A percentile compares a stretch with the other conserved stretches of the same genome.
Evolutionary conservation across 2,329 filamentous ascomycete genomes (phyloP).

Genomic region (Albophoma yamanashiensis): DNA sequence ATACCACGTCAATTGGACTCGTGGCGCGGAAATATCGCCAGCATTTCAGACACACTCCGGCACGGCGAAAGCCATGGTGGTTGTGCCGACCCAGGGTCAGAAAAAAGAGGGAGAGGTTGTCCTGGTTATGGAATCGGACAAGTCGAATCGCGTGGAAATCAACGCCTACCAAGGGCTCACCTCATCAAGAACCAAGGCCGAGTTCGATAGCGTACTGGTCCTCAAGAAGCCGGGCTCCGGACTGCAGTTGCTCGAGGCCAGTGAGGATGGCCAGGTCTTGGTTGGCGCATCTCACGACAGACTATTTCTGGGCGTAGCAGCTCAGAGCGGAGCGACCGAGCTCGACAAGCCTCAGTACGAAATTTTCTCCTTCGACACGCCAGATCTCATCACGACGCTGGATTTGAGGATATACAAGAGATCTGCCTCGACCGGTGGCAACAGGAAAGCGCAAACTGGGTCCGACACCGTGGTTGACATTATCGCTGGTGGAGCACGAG

Average conservation of each 20-base stretch:
- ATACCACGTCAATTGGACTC: conserved; percentile 49
- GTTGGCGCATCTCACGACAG: conserved; percentile 27
- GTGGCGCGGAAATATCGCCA: conserved; percentile 28
- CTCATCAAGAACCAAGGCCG: conserved; percentile 7
- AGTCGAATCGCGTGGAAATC: conserved; percentile 24
- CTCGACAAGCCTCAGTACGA: conserved; percentile 32
- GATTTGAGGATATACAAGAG: conserved; percentile 42
- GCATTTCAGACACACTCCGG: conserved; percentile 30
- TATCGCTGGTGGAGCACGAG: conserved; percentile 64
- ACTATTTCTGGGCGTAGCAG: conserved; percentile 22
- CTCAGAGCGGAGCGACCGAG: conserved; percentile 9
- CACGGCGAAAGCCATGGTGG: conserved; percentile 33
- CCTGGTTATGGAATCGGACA: conserved; percentile 33
- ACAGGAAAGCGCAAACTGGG: conserved; percentile 14
- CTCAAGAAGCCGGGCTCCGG: conserved; percentile 23
- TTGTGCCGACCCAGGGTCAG: conserved; percentile 26
- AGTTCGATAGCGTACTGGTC: conserved; percentile 24
- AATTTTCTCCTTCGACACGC: conserved; percentile 46
- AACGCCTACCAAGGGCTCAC: conserved; percentile 31
- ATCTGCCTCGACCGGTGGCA: conserved; percentile 3
- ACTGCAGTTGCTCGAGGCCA: conserved; percentile 32
- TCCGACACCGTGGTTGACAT: conserved; percentile 50
- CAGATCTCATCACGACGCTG: conserved; percentile 55
- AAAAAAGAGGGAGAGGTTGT: conserved; percentile 29
- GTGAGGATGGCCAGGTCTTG: conserved; percentile 46